Conservation (phyloP, 257 asterid species). For the Petunia axillaris region DNA sequence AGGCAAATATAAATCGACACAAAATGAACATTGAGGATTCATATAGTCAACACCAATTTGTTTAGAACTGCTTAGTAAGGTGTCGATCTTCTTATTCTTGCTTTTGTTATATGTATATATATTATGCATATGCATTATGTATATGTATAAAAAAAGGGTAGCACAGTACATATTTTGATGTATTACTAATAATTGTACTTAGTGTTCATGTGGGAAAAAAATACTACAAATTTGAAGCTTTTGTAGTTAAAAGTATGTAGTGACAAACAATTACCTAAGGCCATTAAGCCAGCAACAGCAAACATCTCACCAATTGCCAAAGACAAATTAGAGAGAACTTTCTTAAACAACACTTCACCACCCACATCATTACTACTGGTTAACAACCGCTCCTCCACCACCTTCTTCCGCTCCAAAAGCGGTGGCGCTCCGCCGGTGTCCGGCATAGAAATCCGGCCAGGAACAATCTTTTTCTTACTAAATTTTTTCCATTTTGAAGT, state of each 20-base stretch:
- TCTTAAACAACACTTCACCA: conserved; percentile 43
- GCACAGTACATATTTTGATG: background rate
- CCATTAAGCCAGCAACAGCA: conserved; percentile 78
- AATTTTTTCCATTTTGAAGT: conserved; percentile 40
- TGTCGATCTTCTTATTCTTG: too few species aligned
- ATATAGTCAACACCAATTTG: background rate
- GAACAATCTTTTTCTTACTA: conserved; percentile 38
- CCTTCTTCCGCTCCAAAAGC: conserved; percentile 42
- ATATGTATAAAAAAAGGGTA: background rate
- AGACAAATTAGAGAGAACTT: conserved; percentile 68
- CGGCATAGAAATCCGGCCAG: conserved; percentile 55
- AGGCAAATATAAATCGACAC: background rate
- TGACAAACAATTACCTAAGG: conserved; percentile 60
- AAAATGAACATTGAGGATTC: background rate
- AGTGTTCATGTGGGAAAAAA: too few species aligned
- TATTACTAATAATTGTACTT: background rate
- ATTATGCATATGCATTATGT: background rate
- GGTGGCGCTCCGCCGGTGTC: conserved; percentile 66
- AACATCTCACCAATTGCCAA: conserved; percentile 84
- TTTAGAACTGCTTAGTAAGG: background rate
- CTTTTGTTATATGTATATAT: background rate
- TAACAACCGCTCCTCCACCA: conserved; percentile 26
- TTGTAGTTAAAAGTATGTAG: background rate
- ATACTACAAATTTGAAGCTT: background rate
- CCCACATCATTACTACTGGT: conserved; percentile 32